Evolutionary conservation across 108 stramenopile species (phyloP).

Genomic region (Cylindrotheca fusiformis): DNA sequence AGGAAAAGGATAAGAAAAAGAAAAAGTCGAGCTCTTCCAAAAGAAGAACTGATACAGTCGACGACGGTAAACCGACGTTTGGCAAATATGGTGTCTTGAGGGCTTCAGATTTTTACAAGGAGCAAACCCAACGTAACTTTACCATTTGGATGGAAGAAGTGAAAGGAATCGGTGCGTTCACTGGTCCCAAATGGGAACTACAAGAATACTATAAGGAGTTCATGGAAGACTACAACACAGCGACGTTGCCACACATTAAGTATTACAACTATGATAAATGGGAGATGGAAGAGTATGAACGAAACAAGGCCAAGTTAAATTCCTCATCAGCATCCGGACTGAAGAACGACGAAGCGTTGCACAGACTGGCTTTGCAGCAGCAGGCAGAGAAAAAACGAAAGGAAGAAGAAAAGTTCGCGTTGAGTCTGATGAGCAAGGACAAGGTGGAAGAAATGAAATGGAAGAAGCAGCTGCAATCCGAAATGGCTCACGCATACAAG

Average conservation of each 20-base stretch:
- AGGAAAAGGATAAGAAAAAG: slow-evolving; percentile 37
- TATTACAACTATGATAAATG: slow-evolving; percentile 96
- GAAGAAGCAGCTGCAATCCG: slow-evolving; percentile 60
- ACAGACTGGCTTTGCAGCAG: slow-evolving; percentile 43
- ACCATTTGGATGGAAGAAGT: slow-evolving; percentile 91
- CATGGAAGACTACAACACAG: slow-evolving; percentile 96
- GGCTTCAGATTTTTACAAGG: slow-evolving; percentile 65
- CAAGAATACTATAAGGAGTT: slow-evolving; percentile 88
- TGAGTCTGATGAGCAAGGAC: slow-evolving; percentile 56
- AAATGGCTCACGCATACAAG: slow-evolving; percentile 85
- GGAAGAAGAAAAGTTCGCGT: slow-evolving; percentile 43
- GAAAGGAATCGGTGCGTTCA: slow-evolving; percentile 67
- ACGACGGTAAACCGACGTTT: slow-evolving; percentile 47
- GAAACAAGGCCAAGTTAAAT: slow-evolving; percentile 38
- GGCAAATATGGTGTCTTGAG: slow-evolving; percentile 90
- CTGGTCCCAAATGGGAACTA: slow-evolving; percentile 85
- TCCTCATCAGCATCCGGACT: slow-evolving; percentile 5
- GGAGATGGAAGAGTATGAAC: slow-evolving; percentile 93
- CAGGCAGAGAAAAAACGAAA: slow-evolving; percentile 42
- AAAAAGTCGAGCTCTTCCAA: slow-evolving; percentile 20
- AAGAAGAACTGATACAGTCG: slow-evolving; percentile 15
- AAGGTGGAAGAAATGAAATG: slow-evolving; percentile 81
- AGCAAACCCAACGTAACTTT: slow-evolving; percentile 71
- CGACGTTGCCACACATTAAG: slow-evolving; percentile 89
- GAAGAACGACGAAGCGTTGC: slow-evolving; percentile 29